Base-by-base conservation (phyloP, 441 rosid species). In the Aleurites moluccanus region DNA sequence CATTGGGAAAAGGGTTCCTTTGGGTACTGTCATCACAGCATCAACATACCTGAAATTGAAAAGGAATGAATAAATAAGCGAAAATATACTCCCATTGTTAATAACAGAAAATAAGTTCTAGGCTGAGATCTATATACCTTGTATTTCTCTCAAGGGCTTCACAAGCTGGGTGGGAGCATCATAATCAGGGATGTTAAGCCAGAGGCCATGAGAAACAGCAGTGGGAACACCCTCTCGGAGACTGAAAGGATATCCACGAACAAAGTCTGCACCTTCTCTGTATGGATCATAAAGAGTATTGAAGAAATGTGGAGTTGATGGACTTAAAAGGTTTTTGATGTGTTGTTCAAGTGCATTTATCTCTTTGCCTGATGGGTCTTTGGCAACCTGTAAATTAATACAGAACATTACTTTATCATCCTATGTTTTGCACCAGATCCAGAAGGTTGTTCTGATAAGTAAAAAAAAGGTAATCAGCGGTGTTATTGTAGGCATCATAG, bases 151-250 rank as follows among this genome's bases (percentile, higher is more conserved):
- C 90, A 40, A 59, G 92, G 97, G 98, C 88, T 94, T 91, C 57
- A 92, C 97, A 33, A 92, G 97, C 81, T 92, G 91, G 33, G 98
- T 94, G 0, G 97, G 97, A 53, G 98, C 98, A 87, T 94, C 98
- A 80, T 94, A 94, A 75, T 92, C 98, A 28, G 94, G 97, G 75
- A 94, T 92, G 88, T 94, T 94, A 57, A 94, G 97, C 98, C 98
- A 92, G 67, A 92, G 97, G 56, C 97, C 97, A 67, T 92, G 97
- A 49, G 97, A 94, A 4, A 89, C 92, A 69, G 96, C 97, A 2
- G 97, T 94, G 47, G 88, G 81, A 53, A 81, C 92, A 78, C 97
- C 98, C 78, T 86, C 93, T 44, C 92, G 91, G 59, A 91, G 90
- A 79, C 97, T 92, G 85, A 94, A 92, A 7, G 98, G 97, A 77